Evolutionary conservation across 2,329 filamentous ascomycete genomes (phyloP).

Genomic region (Ambrosiella cleistominuta): DNA sequence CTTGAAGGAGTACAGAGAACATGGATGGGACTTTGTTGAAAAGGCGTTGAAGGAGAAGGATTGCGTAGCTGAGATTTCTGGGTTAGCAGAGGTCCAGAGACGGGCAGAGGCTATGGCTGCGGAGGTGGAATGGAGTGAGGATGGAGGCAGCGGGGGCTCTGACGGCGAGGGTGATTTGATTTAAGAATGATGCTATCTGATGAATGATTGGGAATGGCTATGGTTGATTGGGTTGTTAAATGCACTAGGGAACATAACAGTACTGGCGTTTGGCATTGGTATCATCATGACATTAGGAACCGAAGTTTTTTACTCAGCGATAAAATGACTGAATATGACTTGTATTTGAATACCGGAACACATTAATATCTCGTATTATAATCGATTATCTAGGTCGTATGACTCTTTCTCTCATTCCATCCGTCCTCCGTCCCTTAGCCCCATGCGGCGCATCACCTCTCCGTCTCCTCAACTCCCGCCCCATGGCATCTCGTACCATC

Average conservation of each 20-base stretch:
- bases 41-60: slow-evolving; percentile 56
- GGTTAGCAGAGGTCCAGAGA: slow-evolving; percentile 53
- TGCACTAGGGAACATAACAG: no score
- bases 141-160: slow-evolving; percentile 20
- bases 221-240: slow-evolving; percentile 26
- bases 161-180: slow-evolving; percentile 39
- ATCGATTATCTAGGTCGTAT: no score
- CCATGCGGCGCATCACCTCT: slow-evolving; percentile 45
- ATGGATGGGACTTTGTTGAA: slow-evolving; percentile 64
- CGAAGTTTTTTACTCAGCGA: no score
- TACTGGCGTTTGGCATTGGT: slow-evolving; percentile 63
- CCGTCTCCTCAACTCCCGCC: slow-evolving; percentile 44
- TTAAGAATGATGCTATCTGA: slow-evolving; percentile 15
- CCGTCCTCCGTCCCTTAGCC: slow-evolving; percentile 26
- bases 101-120: slow-evolving; percentile 33
- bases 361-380: no score
- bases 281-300: no score
- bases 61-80: slow-evolving; percentile 61
- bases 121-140: slow-evolving; percentile 41
- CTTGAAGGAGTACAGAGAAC: slow-evolving; percentile 44
- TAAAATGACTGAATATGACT: no score
- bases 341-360: no score
- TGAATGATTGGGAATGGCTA: neutral
- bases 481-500: slow-evolving; percentile 67
- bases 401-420: neutral